Base-by-base conservation (phyloP, 2,329 filamentous ascomycete species). In the Aspergillus flavus region DNA sequence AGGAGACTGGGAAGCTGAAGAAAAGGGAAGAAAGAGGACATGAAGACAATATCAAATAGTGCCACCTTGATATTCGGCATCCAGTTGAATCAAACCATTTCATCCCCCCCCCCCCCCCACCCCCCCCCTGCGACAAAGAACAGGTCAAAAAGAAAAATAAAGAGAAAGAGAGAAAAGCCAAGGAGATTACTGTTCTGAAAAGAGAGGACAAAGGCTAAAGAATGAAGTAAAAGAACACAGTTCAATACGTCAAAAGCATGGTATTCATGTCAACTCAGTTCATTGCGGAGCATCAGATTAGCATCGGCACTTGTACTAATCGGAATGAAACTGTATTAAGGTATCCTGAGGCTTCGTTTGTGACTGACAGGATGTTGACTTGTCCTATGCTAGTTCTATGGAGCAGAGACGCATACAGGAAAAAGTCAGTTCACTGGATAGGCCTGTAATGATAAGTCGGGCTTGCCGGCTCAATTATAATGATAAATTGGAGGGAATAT, bases 1-100 rank as follows among this genome's bases (percentile, higher is more conserved):
- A 34, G 41, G 41, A 28, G 39, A 28, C 43, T 19, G 61, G 21
- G 32, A 55, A 46, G 26, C 9, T 14, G 16, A 53, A 54, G 39
- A 64, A 46, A 16, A 36, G 34, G 21, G 14, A 26, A 57, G 46
- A 36, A 50, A 32, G 39, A 58, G 43, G 28, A 11, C 59, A 45
- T 56, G 58, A 52, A 23, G 57, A 61, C 43, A 21, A 64, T 58
- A n/a, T 10, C 16, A 5, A 21, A 34, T 1, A 34, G 7, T 32
- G 11, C 21, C 12, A 11, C 12, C 12, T 48, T 28, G 19, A 19
- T 16, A 23, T 48, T 28, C 12, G 16, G 45, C 6, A 19, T 48
- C 28, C 6, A 16, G 12, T 48, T 52, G 28, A 34, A 52, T 21
- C 3, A 6, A 34, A 32, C 32, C 9, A 10, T 34, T 34, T 28